Evolutionary conservation across 2,329 filamentous ascomycete genomes (phyloP), one percentile per base, ranked within the genome.

Genomic region (Calonectria pauciramosa): DNA sequence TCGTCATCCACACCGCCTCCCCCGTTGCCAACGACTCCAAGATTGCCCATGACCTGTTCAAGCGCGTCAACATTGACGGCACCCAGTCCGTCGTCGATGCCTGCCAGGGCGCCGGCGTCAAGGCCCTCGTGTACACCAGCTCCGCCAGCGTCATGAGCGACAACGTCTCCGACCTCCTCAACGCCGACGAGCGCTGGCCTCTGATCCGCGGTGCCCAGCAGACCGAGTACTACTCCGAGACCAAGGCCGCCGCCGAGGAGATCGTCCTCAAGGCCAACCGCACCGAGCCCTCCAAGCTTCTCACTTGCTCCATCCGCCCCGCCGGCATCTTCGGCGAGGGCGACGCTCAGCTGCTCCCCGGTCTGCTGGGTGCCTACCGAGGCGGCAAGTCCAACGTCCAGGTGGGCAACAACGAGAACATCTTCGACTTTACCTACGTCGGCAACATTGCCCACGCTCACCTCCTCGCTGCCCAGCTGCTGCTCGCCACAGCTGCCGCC

Each of bases 311-410:
- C 36, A 90, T 99, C 77, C 94, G 97, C 20, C 95, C 96, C 9
- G 94, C 95, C 16, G 95, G 95, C 78, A 97, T 99, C 84, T 95
- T 98, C 82, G 96, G 96, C 81, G 95, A 97, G 82, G 95, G 95
- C 80, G 97, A 99, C 86, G 91, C 92, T 68, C 94, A 96, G 82
- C 86, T 93, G 18, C 91, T 96, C 41, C 91, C 93, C 76, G 92
- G 93, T 79, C 90, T 98, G 76, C 88, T 98, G 81, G 90, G 92
- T 76, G 92, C 94, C 80, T 94, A 94, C 83, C 88, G 89, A 73
- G 89, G 91, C 75, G 89, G 91, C 80, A 93, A 94, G 77, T 93
- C 95, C 47, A 91, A 91, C 76, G 92, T 97, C 83, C 94, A 98
- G 84, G 90, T 99, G 28, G 97, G 97, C 79, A 86, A 91, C 79